Percentiles rank a stretch among this genome's conserved stretches.
Evolutionary conservation across 1,139 yeast species (phyloP).

Genomic region (Blastobotrys malaysiensis): DNA sequence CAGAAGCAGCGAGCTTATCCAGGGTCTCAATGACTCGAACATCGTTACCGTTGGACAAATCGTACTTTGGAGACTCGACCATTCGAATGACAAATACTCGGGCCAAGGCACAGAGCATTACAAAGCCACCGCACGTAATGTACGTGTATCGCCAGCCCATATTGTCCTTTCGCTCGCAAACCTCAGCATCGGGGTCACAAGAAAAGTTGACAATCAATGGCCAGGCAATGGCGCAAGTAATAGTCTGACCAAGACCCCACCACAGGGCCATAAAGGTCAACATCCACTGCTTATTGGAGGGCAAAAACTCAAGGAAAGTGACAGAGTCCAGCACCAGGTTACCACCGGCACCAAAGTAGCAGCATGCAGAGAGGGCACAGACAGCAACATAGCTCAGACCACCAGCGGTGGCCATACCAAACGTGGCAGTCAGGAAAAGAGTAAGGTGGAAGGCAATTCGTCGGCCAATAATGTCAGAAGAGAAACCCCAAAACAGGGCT

Average conservation of each 20-base stretch:
- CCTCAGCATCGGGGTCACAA: constrained; percentile 36
- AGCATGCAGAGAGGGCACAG: constrained; percentile 43
- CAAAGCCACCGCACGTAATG: constrained; percentile 50
- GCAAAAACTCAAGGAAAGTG: constrained; percentile 54
- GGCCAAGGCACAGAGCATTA: constrained; percentile 43
- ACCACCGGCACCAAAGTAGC: constrained; percentile 42
- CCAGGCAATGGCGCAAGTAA: constrained; percentile 52
- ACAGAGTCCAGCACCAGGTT: constrained; percentile 57
- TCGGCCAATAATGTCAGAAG: constrained; percentile 57
- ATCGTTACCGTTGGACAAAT: constrained; percentile 49
- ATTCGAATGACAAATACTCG: constrained; percentile 45
- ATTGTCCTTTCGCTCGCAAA: constrained; percentile 45
- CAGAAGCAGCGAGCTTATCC: constrained; percentile 24
- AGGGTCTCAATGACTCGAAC: constrained; percentile 37
- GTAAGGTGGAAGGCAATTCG: constrained; percentile 51
- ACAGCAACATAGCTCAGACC: constrained; percentile 43
- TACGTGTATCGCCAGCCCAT: constrained; percentile 60
- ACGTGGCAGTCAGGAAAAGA: constrained; percentile 45
- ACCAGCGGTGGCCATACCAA: constrained; percentile 51
- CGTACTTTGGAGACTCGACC: constrained; percentile 55
- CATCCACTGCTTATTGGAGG: constrained; percentile 48
- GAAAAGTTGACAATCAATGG: constrained; percentile 48
- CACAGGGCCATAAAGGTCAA: constrained; percentile 53
- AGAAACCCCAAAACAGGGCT: constrained; percentile 52
- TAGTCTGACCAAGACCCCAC: constrained; percentile 62